Base-by-base conservation (phyloP, 78 protist genomes). In the Dictyostelium brefeldianum region DNA sequence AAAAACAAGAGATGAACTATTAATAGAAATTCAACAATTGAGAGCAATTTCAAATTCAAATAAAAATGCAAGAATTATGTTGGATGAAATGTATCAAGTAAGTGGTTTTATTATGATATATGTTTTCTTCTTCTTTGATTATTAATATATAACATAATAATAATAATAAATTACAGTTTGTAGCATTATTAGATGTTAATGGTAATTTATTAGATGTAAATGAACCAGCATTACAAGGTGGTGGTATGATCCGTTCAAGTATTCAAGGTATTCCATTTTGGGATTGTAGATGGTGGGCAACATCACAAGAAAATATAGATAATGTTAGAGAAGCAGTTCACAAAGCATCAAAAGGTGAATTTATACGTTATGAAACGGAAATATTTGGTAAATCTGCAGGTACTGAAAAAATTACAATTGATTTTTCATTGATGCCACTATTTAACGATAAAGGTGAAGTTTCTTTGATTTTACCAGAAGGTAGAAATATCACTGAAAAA, bases 241-340 rank as follows among this genome's bases (percentile, higher is more conserved):
- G 92, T 48, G 92, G 92, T 59, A 85, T 85, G 92, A 85, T 85
- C 10, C 79, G 92, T 67, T 29, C 64, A 31, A 75, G 78, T 53
- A 85, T 85, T 8, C 71, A 56, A 53, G 92, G 92, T 48, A 74
- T 75, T 59, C 83, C 92, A 50, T 85, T 85, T 75, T 85, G 92
- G 92, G 92, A 85, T 29, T 85, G 92, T 59, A 71, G 92, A 59
- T 85, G 92, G 92, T 85, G 92, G 92, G 92, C 92, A 56, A 80
- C 78, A 11, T 59, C 70, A 27, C 74, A 73, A 46, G 70, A 53
- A 7, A 74, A 80, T 6, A 71, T 41, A 14, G 65, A 54, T 36
- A 64, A 85, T 47, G 62, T 64, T 74, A 71, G 53, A 47, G 83
- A 85, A 5, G 92, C 92, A 17, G 81, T 71, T 18, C 36, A 50